Evolutionary conservation across 257 asterid species (phyloP).

Genomic region (Nicotiana benthamiana): DNA sequence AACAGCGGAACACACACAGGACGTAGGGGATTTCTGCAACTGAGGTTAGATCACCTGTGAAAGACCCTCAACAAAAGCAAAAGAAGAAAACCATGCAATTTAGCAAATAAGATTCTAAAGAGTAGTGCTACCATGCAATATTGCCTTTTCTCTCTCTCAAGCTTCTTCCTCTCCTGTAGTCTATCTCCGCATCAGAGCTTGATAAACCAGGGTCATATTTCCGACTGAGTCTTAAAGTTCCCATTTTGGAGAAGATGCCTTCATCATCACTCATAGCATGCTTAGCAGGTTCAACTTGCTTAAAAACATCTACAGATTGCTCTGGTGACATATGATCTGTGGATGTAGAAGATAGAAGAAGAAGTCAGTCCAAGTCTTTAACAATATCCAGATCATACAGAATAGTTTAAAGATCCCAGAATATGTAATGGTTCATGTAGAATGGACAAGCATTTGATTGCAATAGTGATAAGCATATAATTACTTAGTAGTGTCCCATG

Average conservation of each 20-base stretch:
- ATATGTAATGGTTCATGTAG: neutral
- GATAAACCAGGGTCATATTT: slow-evolving; percentile 60
- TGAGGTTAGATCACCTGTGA: slow-evolving; percentile 25
- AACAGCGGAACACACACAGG: neutral
- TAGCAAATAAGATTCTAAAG: slow-evolving; percentile 16
- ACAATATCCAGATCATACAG: neutral
- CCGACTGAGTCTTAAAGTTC: slow-evolving; percentile 45
- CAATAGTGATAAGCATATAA: neutral
- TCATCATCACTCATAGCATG: slow-evolving; percentile 55
- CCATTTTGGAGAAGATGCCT: slow-evolving; percentile 46
- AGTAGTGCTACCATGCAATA: slow-evolving; percentile 28
- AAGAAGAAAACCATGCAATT: slow-evolving; percentile 18
- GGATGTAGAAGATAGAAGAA: slow-evolving; percentile 4
- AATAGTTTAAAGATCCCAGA: neutral
- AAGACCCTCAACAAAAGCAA: slow-evolving; percentile 18
- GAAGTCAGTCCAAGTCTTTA: neutral
- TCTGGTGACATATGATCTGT: slow-evolving; percentile 46
- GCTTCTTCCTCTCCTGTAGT: slow-evolving; percentile 82
- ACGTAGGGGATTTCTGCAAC: slow-evolving; percentile 7
- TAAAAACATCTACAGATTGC: slow-evolving; percentile 33
- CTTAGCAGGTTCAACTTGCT: slow-evolving; percentile 29
- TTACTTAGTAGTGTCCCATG: neutral
- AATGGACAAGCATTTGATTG: neutral
- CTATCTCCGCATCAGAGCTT: slow-evolving; percentile 87
- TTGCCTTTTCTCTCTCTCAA: slow-evolving; percentile 57